These are phyloP conservation scores for Raffaelea arxii DNA, from an alignment of 2,329 filamentous ascomycete species.

Conservation along the genomic window DNA sequence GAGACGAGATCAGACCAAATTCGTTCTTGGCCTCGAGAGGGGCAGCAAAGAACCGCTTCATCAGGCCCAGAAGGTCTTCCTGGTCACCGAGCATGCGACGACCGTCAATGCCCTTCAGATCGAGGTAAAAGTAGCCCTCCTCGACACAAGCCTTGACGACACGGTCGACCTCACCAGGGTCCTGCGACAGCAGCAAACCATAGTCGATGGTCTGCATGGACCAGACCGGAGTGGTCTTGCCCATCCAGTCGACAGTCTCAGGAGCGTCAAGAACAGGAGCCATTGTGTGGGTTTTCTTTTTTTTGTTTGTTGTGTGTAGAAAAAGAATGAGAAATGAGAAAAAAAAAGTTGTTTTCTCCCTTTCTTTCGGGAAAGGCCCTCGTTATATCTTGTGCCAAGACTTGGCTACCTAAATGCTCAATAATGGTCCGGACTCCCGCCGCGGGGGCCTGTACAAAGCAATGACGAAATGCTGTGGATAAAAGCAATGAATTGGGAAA, in stretches of 20 bases:
- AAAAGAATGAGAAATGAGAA: neutral
- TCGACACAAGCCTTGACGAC: constrained; percentile 37
- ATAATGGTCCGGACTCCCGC: neutral
- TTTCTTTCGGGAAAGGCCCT: too few relatives aligned
- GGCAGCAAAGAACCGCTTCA: constrained; percentile 45
- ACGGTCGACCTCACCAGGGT: constrained; percentile 42
- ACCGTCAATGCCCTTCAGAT: constrained; percentile 42
- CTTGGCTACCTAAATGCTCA: neutral
- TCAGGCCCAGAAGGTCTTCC: constrained; percentile 40
- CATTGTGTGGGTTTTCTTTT: neutral
- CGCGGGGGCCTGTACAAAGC: too few relatives aligned
- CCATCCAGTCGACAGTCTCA: constrained; percentile 38
- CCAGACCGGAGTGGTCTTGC: constrained; percentile 39
- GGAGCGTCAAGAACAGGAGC: constrained; percentile 13
- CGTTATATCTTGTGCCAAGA: too few relatives aligned
- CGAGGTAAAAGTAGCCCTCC: constrained; percentile 47
- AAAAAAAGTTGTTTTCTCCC: neutral
- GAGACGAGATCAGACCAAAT: constrained; percentile 42
- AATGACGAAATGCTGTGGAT: too few relatives aligned
- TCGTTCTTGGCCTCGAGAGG: constrained; percentile 47
- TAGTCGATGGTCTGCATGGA: constrained; percentile 43
- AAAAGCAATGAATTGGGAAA: too few relatives aligned
- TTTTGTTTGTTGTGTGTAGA: neutral
- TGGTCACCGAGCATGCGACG: constrained; percentile 42
- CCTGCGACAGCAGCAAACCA: constrained; percentile 40